Evolutionary conservation across 1,284 basidiomycete species (phyloP).

Genomic region (Cronartium ribicola): DNA sequence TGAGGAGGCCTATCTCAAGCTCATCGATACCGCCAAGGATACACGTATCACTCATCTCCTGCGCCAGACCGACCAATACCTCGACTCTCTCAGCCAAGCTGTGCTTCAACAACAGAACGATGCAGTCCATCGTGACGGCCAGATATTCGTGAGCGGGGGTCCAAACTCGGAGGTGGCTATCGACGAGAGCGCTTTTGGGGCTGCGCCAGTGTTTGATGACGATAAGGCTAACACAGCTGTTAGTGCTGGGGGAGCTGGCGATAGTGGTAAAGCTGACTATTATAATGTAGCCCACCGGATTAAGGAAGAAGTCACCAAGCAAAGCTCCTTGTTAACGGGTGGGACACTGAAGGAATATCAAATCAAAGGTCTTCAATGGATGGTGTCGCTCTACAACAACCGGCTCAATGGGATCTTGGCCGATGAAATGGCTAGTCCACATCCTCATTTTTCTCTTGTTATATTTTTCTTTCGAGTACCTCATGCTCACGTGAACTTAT

Average conservation of each 20-base stretch:
- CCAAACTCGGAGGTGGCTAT: slow-evolving; percentile 41
- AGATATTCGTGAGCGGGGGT: slow-evolving; percentile 24
- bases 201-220: slow-evolving; percentile 54
- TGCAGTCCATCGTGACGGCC: slow-evolving; percentile 56
- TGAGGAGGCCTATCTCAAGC: slow-evolving; percentile 98
- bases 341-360: slow-evolving; percentile 72
- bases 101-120: slow-evolving; percentile 91
- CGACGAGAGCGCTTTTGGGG: slow-evolving; percentile 49
- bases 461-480: background rate
- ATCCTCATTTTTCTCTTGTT: slow-evolving; percentile 19
- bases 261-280: slow-evolving; percentile 78
- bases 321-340: slow-evolving; percentile 75
- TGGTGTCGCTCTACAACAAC: slow-evolving; percentile 86
- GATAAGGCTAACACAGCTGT: slow-evolving; percentile 59
- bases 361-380: slow-evolving; percentile 92
- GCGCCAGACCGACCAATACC: slow-evolving; percentile 88
- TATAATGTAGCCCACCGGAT: slow-evolving; percentile 93
- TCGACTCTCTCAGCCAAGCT: slow-evolving; percentile 90
- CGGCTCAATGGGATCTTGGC: slow-evolving; percentile 85
- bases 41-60: slow-evolving; percentile 96
- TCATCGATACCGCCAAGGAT: slow-evolving; percentile 98
- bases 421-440: slow-evolving; percentile 54
- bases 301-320: slow-evolving; percentile 78
- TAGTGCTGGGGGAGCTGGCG: slow-evolving; percentile 55
- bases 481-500: background rate